These are phyloP conservation scores for Microbotryum lychnidis-dioicae DNA, from an alignment of 1,284 basidiomycete species.

Conservation along the genomic window DNA sequence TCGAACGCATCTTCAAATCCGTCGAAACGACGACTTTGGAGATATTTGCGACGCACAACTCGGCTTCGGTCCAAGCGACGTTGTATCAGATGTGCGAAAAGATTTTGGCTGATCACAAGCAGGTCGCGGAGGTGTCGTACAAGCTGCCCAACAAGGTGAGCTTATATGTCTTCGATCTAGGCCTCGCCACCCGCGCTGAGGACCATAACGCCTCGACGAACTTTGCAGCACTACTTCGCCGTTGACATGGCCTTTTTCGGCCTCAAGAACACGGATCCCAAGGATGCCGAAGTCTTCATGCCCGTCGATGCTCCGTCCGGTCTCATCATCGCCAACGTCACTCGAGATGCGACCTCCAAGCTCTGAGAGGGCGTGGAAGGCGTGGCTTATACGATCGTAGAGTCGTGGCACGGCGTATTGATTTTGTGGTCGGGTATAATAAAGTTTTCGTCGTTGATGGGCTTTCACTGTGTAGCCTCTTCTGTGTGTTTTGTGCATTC, in stretches of 20 bases:
- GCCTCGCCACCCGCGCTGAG: background rate
- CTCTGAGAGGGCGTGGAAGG: conserved; percentile 5
- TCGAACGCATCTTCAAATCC: conserved; percentile 44
- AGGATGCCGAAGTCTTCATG: conserved; percentile 35
- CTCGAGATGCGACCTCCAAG: conserved; percentile 23
- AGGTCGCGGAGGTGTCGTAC: conserved; percentile 61
- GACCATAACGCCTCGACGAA: no score
- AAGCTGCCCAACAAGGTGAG: conserved; percentile 68
- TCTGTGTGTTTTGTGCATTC: background rate
- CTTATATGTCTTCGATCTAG: background rate
- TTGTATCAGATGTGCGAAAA: conserved; percentile 72
- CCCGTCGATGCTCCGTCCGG: conserved; percentile 34
- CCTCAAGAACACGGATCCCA: conserved; percentile 28
- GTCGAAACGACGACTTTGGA: conserved; percentile 65
- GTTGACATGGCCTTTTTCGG: conserved; percentile 31
- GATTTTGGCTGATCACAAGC: conserved; percentile 53
- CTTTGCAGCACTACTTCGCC: conserved; percentile 61
- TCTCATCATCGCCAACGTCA: conserved; percentile 35
- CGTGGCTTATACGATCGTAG: no score
- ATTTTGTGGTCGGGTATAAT: no score
- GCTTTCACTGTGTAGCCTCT: background rate
- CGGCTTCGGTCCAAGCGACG: conserved; percentile 73
- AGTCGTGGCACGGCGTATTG: no score
- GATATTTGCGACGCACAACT: conserved; percentile 76
- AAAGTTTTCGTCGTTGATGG: background rate